Evolutionary conservation across 768 basidiomycete genomes (phyloP), one percentile per base, ranked within the genome.

Genomic region (Hypholoma fasciculare): DNA sequence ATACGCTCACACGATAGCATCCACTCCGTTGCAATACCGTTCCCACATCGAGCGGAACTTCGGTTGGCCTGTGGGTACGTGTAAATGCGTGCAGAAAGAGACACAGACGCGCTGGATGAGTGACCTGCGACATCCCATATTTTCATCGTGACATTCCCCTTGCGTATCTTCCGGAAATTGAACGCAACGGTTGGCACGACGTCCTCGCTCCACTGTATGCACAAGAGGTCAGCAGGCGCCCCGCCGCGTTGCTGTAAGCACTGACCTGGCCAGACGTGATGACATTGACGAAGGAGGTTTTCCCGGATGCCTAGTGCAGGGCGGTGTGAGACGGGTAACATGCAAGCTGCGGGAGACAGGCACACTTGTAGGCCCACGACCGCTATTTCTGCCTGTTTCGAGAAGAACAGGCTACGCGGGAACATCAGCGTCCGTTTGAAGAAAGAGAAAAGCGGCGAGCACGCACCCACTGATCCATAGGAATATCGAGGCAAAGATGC

Each of bases 31-130:
- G 72, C 94, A 95, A 72, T 96, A 97, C 44, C 95, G 80, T 72
- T 95, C 93, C 92, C 93, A 97, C 88, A 96, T 94, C 37, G 91
- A 92, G 44, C 95, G 85, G 69, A 96, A 97, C 69, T 92, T 93
- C 6, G 94, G 90, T 76, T 96, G 94, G 30, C 94, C 92, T 89
- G 66, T 16, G 17, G 54, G 60, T 61, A 54, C 57, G 59, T 57
- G 56, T 60, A n/a, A 48, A 37, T 26, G 49, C 44, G 1, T 11
- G 3, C 20, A 11, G 39, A 19, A 8, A 61, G 23, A 39, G 3
- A 9, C n/a, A 46, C 8, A 27, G 16, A 17, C 4, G 39, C n/a
- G 17, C 20, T 30, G 40, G 17, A 54, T 8, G 56, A 63, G 84
- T 64, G 61, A 92, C 89, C 94, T 61, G 94, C 94, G 39, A 97